Conservation (phyloP, 164 flowering plant genomes). For the Brasenia schreberi region DNA sequence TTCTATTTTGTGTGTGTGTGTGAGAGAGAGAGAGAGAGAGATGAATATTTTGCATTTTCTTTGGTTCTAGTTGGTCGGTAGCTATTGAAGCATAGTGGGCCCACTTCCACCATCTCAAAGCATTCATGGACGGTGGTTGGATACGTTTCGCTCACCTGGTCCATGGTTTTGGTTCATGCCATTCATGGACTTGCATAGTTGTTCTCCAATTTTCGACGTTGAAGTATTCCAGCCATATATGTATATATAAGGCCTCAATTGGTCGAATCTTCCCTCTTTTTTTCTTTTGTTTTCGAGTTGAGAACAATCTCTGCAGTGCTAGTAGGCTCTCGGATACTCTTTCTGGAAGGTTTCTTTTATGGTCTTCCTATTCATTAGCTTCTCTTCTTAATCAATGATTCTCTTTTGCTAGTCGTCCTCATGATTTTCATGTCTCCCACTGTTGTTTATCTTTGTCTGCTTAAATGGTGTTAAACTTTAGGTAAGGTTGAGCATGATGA, state of each 20-base stretch:
- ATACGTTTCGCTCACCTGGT: neutral
- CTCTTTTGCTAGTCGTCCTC: neutral
- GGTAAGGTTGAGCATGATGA: no score
- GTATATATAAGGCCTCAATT: neutral
- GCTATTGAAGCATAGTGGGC: neutral
- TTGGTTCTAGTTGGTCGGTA: neutral
- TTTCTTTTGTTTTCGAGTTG: neutral
- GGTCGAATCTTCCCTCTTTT: neutral
- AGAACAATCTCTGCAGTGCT: neutral
- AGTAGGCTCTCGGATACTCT: neutral
- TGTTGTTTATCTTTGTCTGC: neutral
- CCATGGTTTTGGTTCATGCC: neutral
- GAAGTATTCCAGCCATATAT: neutral
- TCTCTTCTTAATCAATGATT: neutral
- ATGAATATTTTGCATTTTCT: no score
- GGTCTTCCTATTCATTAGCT: neutral
- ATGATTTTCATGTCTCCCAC: no score
- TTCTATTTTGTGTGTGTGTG: no score
- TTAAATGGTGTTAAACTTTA: neutral
- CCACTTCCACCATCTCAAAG: neutral
- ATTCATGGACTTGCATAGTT: neutral
- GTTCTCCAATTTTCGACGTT: neutral
- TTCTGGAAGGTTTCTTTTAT: neutral
- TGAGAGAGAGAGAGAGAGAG: no score
- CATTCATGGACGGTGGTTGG: neutral